Evolutionary conservation across 768 basidiomycete genomes (phyloP), one percentile per base, ranked within the genome.

Genomic region (Asterophora parasitica): DNA sequence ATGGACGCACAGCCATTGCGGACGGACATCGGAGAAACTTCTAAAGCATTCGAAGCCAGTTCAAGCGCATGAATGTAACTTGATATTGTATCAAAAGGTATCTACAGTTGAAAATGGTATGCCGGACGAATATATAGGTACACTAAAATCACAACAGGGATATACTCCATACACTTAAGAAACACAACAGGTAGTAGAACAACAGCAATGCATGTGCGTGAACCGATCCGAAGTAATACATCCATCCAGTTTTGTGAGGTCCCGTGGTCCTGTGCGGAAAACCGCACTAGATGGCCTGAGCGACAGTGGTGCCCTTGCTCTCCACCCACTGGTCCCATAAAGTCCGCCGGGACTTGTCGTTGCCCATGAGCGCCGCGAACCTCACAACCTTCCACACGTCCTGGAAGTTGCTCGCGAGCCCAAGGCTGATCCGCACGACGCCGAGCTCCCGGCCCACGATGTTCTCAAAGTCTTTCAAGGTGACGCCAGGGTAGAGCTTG

Each of bases 391-490:
- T 73, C 77, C 81, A 82, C 1, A 81, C 79, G 59, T 92, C 89
- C 36, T 78, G 73, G 73, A 88, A 90, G 59, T 83, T 80, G 50
- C 80, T 90, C 37, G 81, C 88, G 20, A 91, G 75, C 4, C 90
- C 89, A 7, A 92, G 74, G 54, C 88, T 90, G 49, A 88, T 75
- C 42, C 87, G 72, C 19, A 89, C 78, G 32, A 88, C 85, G 3
- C 85, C 88, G 10, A 88, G 69, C 61, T 90, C 85, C 40, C 74
- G 71, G 3, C 83, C 85, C 34, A 85, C 77, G 13, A 63, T 63
- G 26, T 59, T 63, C 62, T 88, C 82, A 53, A 88, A 81, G 28
- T 82, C 82, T 19, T 70, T 66, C 41, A 85, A 69, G 4, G 79
- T 82, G 33, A 80, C 74, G 4, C 83, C 84, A 1, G 72, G 67